Evolutionary conservation across 306 rosid species (phyloP).

Genomic region (Prunus kanzakura): DNA sequence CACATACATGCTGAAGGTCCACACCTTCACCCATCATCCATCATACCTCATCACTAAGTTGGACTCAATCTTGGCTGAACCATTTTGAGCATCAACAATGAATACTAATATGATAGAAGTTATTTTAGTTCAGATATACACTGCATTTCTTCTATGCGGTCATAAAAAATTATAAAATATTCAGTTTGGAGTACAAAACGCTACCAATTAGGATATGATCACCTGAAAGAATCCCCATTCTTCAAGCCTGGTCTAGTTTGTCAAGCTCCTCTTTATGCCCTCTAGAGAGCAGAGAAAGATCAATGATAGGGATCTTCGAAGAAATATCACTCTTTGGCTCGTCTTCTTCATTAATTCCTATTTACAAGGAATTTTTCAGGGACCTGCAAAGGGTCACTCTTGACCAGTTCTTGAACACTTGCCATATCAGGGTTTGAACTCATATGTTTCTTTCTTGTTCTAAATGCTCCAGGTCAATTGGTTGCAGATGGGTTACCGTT

Average conservation of each 20-base stretch:
- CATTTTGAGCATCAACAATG: too few species aligned
- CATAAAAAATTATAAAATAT: too few species aligned
- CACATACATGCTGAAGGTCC: too few species aligned
- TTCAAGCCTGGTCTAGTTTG: conserved; percentile 36
- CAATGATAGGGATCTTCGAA: conserved; percentile 28
- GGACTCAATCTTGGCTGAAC: too few species aligned
- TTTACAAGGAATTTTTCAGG: conserved; percentile 32
- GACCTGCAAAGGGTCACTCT: conserved; percentile 25
- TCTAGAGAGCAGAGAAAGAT: conserved; percentile 31
- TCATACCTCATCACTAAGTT: too few species aligned
- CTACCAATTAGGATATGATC: background rate
- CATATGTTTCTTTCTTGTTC: conserved; percentile 15
- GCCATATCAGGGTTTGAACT: conserved; percentile 4
- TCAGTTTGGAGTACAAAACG: too few species aligned
- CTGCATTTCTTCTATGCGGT: too few species aligned
- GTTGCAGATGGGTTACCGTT: background rate
- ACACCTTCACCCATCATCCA: too few species aligned
- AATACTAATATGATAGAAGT: too few species aligned
- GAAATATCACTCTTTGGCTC: background rate
- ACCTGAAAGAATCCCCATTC: conserved; percentile 52
- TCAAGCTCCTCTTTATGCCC: conserved; percentile 30
- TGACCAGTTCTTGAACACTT: conserved; percentile 45
- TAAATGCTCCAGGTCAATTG: background rate
- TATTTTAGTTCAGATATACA: too few species aligned
- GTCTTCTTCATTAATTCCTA: conserved; percentile 17